Base-by-base conservation (phyloP, 2,329 filamentous ascomycete genomes). In the Phoma sp. region DNA sequence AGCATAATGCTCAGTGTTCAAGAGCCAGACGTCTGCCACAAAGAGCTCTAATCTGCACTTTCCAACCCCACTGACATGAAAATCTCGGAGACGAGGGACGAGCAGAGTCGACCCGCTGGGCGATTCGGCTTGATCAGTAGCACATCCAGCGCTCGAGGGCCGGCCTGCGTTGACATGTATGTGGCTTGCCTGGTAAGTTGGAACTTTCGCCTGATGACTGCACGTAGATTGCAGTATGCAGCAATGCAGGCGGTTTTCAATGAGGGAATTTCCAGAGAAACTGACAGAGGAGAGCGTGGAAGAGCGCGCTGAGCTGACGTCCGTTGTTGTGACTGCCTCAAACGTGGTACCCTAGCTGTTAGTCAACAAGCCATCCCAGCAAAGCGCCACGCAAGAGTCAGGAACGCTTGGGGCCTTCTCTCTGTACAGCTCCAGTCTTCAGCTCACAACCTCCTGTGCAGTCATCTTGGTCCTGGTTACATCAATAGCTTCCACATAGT, bases 291-390 rank as follows among this genome's bases (percentile, higher is more conserved):
- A 46, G 47, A 43, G 27, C 50, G 36, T 47, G 43, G 41, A 36
- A 41, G 40, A 51, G 55, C 21, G 46, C 33, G 43, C 31, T 35
- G 56, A 43, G 32, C n/a, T 57, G 46, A 45, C 32, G 52, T 46
- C 45, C 7, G 52, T 15, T 27, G 38, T 46, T n/a, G 43, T 25
- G 13, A 41, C 47, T 59, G 22, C 38, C 43, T 44, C 49, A 61
- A 61, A 40, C 54, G 52, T 58, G 63, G 63, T 65, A 65, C 61
- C 63, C 63, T 65, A 65, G 60, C 32, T 55, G 46, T 57, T 65
- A 64, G 61, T 57, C 53, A 49, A 61, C 17, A 41, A 49, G 52
- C 51, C 52, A 65, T 64, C 63, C 63, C 59, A 55, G 35, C 36
- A 57, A 50, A 47, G 46, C 55, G 47, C 57, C 61, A 55, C 55